These are phyloP conservation scores for Bothriochloa decipiens DNA, from an alignment of 176 grass and related monocot species.

Conservation along the genomic window DNA sequence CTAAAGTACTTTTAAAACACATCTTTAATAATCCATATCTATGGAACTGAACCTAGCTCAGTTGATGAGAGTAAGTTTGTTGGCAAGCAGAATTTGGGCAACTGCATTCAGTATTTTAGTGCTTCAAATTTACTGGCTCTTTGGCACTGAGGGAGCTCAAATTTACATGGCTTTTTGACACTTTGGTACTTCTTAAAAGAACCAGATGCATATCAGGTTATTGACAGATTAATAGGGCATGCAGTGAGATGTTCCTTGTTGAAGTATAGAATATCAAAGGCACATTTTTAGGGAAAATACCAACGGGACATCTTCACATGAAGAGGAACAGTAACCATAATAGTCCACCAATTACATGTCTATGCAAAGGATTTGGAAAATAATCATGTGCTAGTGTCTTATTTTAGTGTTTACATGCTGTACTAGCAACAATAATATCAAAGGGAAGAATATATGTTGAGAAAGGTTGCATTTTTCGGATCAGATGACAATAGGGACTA, in stretches of 20 bases:
- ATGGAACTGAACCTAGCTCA: too few species aligned
- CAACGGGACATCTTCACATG: constrained; percentile 15
- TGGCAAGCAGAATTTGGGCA: background rate
- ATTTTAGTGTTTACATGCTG: background rate
- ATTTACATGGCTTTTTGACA: background rate
- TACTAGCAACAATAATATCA: background rate
- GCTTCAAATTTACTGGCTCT: background rate
- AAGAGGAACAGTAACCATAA: background rate
- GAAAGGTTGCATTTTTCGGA: background rate
- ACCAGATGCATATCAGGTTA: constrained; percentile 1
- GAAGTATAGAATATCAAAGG: constrained; percentile 24
- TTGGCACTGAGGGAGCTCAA: background rate
- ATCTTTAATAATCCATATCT: too few species aligned
- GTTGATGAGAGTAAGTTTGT: too few species aligned
- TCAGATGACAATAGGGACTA: constrained; percentile 1
- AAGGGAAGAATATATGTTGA: background rate
- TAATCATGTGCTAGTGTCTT: background rate
- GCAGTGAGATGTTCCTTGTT: constrained; percentile 28
- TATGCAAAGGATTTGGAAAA: constrained; percentile 24
- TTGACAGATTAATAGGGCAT: constrained; percentile 10
- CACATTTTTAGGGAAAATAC: too few species aligned
- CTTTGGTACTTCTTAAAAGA: background rate
- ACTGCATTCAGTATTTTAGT: background rate
- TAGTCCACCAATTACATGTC: constrained; percentile 22
- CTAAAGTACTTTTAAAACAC: too few species aligned